phyloP scores from a whole-genome alignment of 1,284 basidiomycete genomes.

The Hortiboletus rubellus region DNA sequence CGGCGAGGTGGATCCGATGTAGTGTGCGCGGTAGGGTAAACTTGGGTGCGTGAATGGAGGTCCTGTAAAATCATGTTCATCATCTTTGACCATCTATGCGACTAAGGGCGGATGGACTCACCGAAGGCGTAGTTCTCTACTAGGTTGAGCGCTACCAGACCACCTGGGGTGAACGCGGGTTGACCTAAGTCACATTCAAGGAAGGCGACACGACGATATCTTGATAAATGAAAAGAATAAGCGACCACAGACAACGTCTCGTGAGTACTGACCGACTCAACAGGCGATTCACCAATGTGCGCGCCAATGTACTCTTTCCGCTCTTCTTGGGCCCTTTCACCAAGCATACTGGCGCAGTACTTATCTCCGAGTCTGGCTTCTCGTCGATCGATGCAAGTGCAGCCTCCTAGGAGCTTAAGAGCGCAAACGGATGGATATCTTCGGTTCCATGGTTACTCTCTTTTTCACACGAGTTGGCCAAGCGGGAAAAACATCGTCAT shows the following conservation, averaged over 20 bases:
- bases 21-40: slow-evolving; percentile 76
- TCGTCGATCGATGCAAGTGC: slow-evolving; percentile 40
- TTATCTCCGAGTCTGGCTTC: slow-evolving; percentile 8
- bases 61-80: slow-evolving; percentile 45
- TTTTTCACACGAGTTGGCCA: too few species aligned
- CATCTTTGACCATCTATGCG: not conserved
- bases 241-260: not conserved
- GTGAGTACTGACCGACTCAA: slow-evolving; percentile 49
- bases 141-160: slow-evolving; percentile 80
- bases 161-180: slow-evolving; percentile 89
- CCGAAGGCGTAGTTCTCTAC: slow-evolving; percentile 71
- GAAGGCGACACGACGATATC: slow-evolving; percentile 78
- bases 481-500: too few species aligned
- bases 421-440: slow-evolving; percentile 48
- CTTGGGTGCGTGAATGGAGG: slow-evolving; percentile 84
- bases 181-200: slow-evolving; percentile 94
- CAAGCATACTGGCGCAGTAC: slow-evolving; percentile 45
- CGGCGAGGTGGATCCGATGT: slow-evolving; percentile 79
- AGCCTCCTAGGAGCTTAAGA: slow-evolving; percentile 59
- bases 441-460: slow-evolving; percentile 34
- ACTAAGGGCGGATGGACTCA: slow-evolving; percentile 32
- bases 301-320: slow-evolving; percentile 88
- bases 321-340: slow-evolving; percentile 85
- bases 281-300: slow-evolving; percentile 74
- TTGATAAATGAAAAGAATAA: slow-evolving; percentile 26